Base-by-base conservation (phyloP, 257 asterid species). In the Penstemon barbatus region DNA sequence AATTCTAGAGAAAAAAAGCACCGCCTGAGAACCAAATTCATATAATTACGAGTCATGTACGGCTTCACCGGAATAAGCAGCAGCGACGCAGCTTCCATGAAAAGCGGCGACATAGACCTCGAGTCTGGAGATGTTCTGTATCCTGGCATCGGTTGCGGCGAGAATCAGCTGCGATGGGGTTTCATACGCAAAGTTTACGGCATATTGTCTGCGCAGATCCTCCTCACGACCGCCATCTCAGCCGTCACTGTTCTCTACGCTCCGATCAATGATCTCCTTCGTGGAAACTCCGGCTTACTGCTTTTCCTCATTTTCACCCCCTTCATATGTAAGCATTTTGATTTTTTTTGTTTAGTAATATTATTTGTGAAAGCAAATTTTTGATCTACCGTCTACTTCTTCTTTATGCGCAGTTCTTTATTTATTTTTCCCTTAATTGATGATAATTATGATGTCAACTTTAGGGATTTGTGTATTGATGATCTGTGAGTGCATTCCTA, bases 141-240 rank as follows among this genome's bases (percentile, higher is more conserved):
- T 71, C 99, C 99, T 2, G 99, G 99, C 25, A 88, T 94, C 74
- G 95, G 96, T 6, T 67, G 74, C 76, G 97, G 97, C n/a, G 99
- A 94, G 82, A 94, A 91, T 71, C 95, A 82, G 72, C 87, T 94
- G 61, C 95, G 99, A 66, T 94, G 99, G 99, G 97, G 96, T 8
- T 94, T 94, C 80, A 89, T 94, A 10, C 96, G 96, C 79, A 94
- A 94, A 74, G 99, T 94, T 4, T 94, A 94, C 74, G 96, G 95
- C 8, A 91, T 94, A 53, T 75, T 94, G 68, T 67, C 97, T 66
- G 92, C 93, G 15, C 99, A 94, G 95, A 86, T 94, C 89, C 69
- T 91, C 56, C 70, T 82, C 59, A 85, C 90, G 64, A 82, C 90
- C 56, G 74, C 51, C 61, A 83, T 94, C 36, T 91, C 97, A 64